A percentile compares a stretch with the other conserved stretches of the same genome.
Evolutionary conservation across 2,329 filamentous ascomycete genomes (phyloP).

Genomic region (Penicillium sp.): DNA sequence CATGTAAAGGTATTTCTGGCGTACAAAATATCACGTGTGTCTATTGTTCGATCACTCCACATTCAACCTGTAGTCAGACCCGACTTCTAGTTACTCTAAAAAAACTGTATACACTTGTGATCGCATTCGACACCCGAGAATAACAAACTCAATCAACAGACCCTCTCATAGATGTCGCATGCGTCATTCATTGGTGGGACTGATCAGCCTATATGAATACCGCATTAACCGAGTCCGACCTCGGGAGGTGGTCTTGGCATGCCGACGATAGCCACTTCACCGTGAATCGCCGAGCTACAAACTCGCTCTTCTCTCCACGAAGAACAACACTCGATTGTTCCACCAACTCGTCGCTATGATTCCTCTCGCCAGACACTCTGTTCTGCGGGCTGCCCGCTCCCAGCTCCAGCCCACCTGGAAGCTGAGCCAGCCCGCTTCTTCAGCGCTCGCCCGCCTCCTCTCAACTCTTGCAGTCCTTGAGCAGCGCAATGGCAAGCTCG

Average conservation of each 20-base stretch:
- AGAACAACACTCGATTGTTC: conserved; percentile 9
- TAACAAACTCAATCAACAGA: neutral
- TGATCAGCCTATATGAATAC: conserved; percentile 18
- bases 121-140: neutral
- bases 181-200: conserved; percentile 3
- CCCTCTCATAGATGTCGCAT: neutral
- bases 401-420: conserved; percentile 46
- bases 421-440: conserved; percentile 50
- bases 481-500: conserved; percentile 86
- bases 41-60: conserved; percentile 18
- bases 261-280: conserved; percentile 38
- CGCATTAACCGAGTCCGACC: conserved; percentile 39
- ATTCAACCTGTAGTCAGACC: neutral
- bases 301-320: conserved; percentile 18
- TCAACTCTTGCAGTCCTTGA: conserved; percentile 91
- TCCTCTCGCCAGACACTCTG: conserved; percentile 40
- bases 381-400: conserved; percentile 46
- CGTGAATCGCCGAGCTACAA: conserved; percentile 27
- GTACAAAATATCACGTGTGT: conserved; percentile 36
- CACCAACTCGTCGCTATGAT: conserved; percentile 28
- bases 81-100: neutral
- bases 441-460: conserved; percentile 67
- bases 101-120: neutral
- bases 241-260: conserved; percentile 37
- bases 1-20: conserved; percentile 35